Conservation (phyloP, 2,329 filamentous ascomycete species). For the Aurifilum marmelostoma region DNA sequence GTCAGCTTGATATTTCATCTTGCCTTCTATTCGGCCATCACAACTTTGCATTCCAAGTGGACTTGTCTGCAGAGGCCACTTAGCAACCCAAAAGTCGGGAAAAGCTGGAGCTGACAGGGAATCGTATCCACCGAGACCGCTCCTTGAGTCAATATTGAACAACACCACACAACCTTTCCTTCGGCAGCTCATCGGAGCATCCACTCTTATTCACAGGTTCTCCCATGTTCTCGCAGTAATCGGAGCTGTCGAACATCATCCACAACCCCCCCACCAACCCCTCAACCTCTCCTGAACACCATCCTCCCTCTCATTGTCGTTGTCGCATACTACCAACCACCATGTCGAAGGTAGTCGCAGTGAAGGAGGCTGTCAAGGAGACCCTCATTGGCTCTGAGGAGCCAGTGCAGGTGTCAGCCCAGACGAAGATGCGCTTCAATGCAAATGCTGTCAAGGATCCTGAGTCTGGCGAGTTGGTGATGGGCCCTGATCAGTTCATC, state of each 20-base stretch:
- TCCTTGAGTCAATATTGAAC: slow-evolving; percentile 1
- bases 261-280: background rate
- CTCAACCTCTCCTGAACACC: background rate
- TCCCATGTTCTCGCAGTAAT: slow-evolving; percentile 11
- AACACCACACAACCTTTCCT: background rate
- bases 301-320: background rate
- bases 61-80: background rate
- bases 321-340: slow-evolving; percentile 28
- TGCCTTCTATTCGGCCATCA: background rate
- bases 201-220: slow-evolving; percentile 1
- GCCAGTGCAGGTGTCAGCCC: slow-evolving; percentile 67
- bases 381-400: slow-evolving; percentile 68
- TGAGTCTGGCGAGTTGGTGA: slow-evolving; percentile 74
- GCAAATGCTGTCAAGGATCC: slow-evolving; percentile 76
- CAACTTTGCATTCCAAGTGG: slow-evolving; percentile 2
- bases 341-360: slow-evolving; percentile 50
- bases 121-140: slow-evolving; percentile 13
- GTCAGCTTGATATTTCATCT: background rate
- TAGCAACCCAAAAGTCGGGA: background rate
- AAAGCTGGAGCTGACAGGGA: background rate
- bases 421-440: slow-evolving; percentile 76
- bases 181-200: slow-evolving; percentile 13
- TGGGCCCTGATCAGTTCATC: slow-evolving; percentile 87
- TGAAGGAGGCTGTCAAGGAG: slow-evolving; percentile 78
- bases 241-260: background rate